These are phyloP conservation scores for Hanseniaspora singularis DNA, from an alignment of 805 yeast genomes.

Conservation along the genomic window DNA sequence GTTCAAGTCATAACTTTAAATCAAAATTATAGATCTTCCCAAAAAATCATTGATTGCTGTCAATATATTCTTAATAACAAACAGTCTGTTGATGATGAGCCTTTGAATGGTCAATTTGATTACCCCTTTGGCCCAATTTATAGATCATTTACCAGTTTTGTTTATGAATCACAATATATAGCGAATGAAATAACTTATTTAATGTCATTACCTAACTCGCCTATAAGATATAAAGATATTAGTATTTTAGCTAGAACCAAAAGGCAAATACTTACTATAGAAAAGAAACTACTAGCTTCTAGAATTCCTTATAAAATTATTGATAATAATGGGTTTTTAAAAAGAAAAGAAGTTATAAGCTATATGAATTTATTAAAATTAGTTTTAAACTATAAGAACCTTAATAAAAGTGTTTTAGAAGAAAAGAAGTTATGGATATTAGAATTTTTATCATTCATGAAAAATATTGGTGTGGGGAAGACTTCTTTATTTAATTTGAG, in stretches of 20 bases:
- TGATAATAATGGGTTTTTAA: conserved; percentile 74
- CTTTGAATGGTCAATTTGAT: conserved; percentile 37
- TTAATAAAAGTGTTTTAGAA: background rate
- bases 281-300: conserved; percentile 43
- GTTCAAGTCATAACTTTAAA: conserved; percentile 35
- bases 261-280: conserved; percentile 49
- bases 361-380: conserved; percentile 56
- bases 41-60: conserved; percentile 50
- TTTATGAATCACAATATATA: conserved; percentile 48
- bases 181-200: conserved; percentile 44
- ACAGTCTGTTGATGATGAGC: conserved; percentile 12
- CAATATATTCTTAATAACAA: conserved; percentile 56
- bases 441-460: conserved; percentile 1
- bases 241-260: conserved; percentile 62
- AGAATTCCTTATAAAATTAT: conserved; percentile 56
- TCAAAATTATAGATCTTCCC: conserved; percentile 74
- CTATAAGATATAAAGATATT: conserved; percentile 46
- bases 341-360: conserved; percentile 50
- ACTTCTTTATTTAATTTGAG: conserved; percentile 3
- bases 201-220: conserved; percentile 31
- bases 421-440: conserved; percentile 9
- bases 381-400: conserved; percentile 23
- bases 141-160: conserved; percentile 31
- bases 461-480: conserved; percentile 9
- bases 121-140: conserved; percentile 38